Base-by-base conservation (phyloP, 2,329 filamentous ascomycete species). In the Xylaria polymorpha region DNA sequence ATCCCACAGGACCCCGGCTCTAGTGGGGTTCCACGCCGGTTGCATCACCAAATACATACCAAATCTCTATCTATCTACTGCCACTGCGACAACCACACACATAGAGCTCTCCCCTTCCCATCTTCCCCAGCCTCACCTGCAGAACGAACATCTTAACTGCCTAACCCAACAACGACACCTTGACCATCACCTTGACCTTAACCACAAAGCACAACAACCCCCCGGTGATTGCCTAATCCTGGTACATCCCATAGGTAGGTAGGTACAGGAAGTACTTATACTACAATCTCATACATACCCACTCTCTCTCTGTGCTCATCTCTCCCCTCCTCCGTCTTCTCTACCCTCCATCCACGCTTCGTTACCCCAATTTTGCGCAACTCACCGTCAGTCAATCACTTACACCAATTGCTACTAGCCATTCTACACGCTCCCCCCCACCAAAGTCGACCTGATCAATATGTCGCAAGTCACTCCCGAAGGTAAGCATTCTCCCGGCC, bases 381-480 rank as follows among this genome's bases (percentile, higher is more conserved):
- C 53, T 35, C n/a, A 18, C 51, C n/a, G 22, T n/a, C 22, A 41
- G 22, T 25, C 25, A 41, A 29, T 44, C 43, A 57, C 61, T 68
- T 32, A 66, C 66, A 48, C 53, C 32, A 59, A 50, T 61, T 39
- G 14, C 60, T 12, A 43, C 29, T 50, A 69, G 64, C 51, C 58
- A 53, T 57, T 48, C 25, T 46, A 64, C 62, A 29, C 15, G 20
- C 37, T 22, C 32, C 50, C 32, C 50, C 12, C 46, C 46, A 57
- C 53, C 46, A 56, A 56, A 14, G 14, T 35, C 53, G 56, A 9
- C 50, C 48, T 56, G 43, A 18, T 69, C 73, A 73, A 71, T 48
- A 78, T 78, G 76, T 69, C 76, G 69, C 76, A 78, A 61, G 72
- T 78, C 58, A 81, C 80, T 73, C 81, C 81, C 70, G 81, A 82